Conservation (phyloP, 192 early-diverging fungal species). For the Coemansia sp. region DNA sequence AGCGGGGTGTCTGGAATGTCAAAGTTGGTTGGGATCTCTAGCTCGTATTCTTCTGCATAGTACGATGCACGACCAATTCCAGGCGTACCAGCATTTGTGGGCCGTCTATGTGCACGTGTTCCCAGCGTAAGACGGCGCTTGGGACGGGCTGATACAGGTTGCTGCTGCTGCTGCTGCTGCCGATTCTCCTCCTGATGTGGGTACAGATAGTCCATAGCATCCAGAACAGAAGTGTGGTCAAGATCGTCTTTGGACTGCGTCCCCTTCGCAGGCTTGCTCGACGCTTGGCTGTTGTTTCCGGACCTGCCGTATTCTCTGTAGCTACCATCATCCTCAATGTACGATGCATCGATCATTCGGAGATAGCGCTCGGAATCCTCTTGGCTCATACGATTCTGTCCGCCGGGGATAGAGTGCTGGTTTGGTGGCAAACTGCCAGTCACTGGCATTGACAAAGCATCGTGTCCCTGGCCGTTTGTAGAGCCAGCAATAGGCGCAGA, state of each 20-base stretch:
- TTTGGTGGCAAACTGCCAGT: not conserved
- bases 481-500: not conserved
- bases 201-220: slow-evolving; percentile 4
- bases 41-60: slow-evolving; percentile 30
- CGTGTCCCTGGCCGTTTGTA: not conserved
- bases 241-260: not conserved
- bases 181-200: not conserved
- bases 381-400: not conserved
- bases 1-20: slow-evolving; percentile 21
- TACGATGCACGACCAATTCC: slow-evolving; percentile 34
- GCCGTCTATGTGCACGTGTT: slow-evolving; percentile 27
- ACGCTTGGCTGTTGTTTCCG: not conserved
- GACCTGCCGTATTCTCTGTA: slow-evolving; percentile 4
- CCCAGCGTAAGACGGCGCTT: slow-evolving; percentile 30
- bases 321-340: slow-evolving; percentile 3
- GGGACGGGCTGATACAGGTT: not conserved
- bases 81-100: slow-evolving; percentile 3
- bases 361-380: slow-evolving; percentile 10
- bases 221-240: slow-evolving; percentile 8
- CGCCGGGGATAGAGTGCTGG: not conserved
- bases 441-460: too few species aligned
- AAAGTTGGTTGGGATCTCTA: slow-evolving; percentile 46
- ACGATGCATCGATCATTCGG: slow-evolving; percentile 5
- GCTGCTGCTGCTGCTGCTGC: slow-evolving; percentile 3
- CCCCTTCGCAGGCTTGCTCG: not conserved